phyloP scores from a whole-genome alignment of 768 basidiomycete genomes.

The Macrocybe gigantea region DNA sequence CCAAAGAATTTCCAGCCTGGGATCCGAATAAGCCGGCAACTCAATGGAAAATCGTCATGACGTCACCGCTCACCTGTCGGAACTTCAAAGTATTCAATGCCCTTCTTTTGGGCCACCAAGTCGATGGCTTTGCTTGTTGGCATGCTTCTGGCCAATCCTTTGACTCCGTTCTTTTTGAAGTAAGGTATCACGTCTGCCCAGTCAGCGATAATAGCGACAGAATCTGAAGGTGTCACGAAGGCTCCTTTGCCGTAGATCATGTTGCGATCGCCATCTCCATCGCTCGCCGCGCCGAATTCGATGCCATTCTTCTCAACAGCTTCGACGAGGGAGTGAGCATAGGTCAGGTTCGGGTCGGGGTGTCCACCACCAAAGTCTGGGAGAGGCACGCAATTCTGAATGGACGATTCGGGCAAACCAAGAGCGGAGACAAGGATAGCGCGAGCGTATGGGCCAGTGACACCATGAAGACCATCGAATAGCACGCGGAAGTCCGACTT shows the following conservation, averaged over 20 bases:
- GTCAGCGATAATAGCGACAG: slow-evolving; percentile 97
- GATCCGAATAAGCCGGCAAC: not conserved
- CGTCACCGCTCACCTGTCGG: slow-evolving; percentile 67
- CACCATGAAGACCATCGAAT: slow-evolving; percentile 95
- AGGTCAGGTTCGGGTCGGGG: slow-evolving; percentile 97
- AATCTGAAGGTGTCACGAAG: slow-evolving; percentile 97
- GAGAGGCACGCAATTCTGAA: slow-evolving; percentile 87
- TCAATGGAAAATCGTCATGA: not conserved
- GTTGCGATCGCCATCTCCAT: slow-evolving; percentile 97
- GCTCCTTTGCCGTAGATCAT: slow-evolving; percentile 99
- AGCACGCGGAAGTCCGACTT: slow-evolving; percentile 72
- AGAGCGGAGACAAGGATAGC: slow-evolving; percentile 83
- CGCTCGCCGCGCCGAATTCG: slow-evolving; percentile 91
- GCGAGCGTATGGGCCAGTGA: slow-evolving; percentile 93
- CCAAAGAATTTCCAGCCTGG: slow-evolving; percentile 99
- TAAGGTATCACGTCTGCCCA: slow-evolving; percentile 92
- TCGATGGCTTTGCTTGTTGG: slow-evolving; percentile 97
- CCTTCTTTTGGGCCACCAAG: slow-evolving; percentile 90
- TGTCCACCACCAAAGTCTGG: slow-evolving; percentile 98
- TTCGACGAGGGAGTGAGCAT: slow-evolving; percentile 91
- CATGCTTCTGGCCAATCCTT: slow-evolving; percentile 96
- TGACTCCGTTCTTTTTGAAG: slow-evolving; percentile 86
- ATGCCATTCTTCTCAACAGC: slow-evolving; percentile 83
- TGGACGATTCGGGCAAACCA: slow-evolving; percentile 69
- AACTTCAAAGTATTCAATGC: slow-evolving; percentile 90